Evolutionary conservation across 495 filamentous ascomycete species (phyloP).

Genomic region (Lasiosphaeris hirsuta): DNA sequence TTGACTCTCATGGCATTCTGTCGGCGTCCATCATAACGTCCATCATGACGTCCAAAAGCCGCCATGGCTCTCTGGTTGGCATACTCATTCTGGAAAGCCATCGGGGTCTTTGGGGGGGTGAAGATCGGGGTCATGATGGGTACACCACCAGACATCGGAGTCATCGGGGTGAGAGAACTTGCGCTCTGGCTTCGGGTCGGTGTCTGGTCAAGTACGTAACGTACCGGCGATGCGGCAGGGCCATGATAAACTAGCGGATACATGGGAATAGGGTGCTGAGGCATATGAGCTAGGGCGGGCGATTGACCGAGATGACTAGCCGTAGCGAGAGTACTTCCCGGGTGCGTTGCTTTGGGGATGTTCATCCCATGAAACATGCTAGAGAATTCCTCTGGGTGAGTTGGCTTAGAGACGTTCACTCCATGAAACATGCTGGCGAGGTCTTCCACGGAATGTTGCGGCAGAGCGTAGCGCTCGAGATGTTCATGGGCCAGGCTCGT

Average conservation of each 20-base stretch:
- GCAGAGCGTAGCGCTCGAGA: background rate
- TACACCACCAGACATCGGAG: slow-evolving; percentile 19
- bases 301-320: slow-evolving; percentile 12
- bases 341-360: slow-evolving; percentile 8
- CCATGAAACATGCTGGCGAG: slow-evolving; percentile 18
- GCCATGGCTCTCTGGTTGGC: slow-evolving; percentile 29
- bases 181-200: slow-evolving; percentile 29
- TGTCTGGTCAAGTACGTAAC: slow-evolving; percentile 37
- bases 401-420: slow-evolving; percentile 11
- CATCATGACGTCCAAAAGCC: slow-evolving; percentile 26
- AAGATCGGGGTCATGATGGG: slow-evolving; percentile 26
- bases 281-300: slow-evolving; percentile 15
- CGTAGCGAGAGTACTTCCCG: background rate
- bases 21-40: slow-evolving; percentile 32
- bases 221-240: slow-evolving; percentile 19
- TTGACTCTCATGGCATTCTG: slow-evolving; percentile 40
- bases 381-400: slow-evolving; percentile 4
- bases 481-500: background rate
- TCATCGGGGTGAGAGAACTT: slow-evolving; percentile 20
- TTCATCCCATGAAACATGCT: slow-evolving; percentile 15
- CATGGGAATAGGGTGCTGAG: slow-evolving; percentile 26
- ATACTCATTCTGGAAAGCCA: slow-evolving; percentile 27
- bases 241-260: slow-evolving; percentile 36
- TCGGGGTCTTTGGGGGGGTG: slow-evolving; percentile 35
- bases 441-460: slow-evolving; percentile 10